A percentile compares a stretch with the other conserved stretches of the same genome.
Evolutionary conservation across 805 yeast genomes (phyloP).

Genomic region (Candida corydali): DNA sequence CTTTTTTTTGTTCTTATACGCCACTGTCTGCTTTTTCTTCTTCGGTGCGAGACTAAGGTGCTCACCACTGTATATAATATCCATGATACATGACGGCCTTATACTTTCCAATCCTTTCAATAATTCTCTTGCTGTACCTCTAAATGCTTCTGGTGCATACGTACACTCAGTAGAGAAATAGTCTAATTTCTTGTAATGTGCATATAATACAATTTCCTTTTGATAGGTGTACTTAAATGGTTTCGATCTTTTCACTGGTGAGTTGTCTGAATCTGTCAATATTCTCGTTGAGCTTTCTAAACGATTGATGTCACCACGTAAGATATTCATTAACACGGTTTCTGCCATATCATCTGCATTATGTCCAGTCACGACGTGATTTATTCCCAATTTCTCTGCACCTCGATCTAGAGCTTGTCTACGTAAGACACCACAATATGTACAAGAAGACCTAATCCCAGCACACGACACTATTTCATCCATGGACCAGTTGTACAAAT

Average conservation of each 20-base stretch:
- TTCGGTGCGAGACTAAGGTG: conserved; percentile 63
- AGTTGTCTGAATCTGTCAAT: conserved; percentile 75
- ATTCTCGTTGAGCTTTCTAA: conserved; percentile 84
- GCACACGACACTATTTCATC: conserved; percentile 95
- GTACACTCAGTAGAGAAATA: conserved; percentile 97
- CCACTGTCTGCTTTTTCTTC: conserved; percentile 34
- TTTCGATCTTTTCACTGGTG: conserved; percentile 89
- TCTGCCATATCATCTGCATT: conserved; percentile 99
- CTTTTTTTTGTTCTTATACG: conserved; percentile 28
- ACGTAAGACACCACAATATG: conserved; percentile 96
- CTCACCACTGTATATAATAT: conserved; percentile 93
- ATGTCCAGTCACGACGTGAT: conserved; percentile 96
- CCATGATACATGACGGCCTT: conserved; percentile 90
- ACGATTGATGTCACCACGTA: conserved; percentile 95
- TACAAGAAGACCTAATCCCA: conserved; percentile 90
- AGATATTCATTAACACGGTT: conserved; percentile 88
- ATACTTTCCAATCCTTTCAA: conserved; percentile 87
- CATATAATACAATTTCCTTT: conserved; percentile 94
- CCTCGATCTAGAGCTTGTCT: conserved; percentile 97
- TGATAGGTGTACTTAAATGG: conserved; percentile 96
- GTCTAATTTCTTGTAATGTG: conserved; percentile 92
- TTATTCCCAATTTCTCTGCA: conserved; percentile 77
- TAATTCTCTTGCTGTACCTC: conserved; percentile 94
- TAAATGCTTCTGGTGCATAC: conserved; percentile 96
- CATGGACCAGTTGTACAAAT: conserved; percentile 96